Conservation (phyloP, 1,284 basidiomycete genomes). For the Caloboletus firmus region DNA sequence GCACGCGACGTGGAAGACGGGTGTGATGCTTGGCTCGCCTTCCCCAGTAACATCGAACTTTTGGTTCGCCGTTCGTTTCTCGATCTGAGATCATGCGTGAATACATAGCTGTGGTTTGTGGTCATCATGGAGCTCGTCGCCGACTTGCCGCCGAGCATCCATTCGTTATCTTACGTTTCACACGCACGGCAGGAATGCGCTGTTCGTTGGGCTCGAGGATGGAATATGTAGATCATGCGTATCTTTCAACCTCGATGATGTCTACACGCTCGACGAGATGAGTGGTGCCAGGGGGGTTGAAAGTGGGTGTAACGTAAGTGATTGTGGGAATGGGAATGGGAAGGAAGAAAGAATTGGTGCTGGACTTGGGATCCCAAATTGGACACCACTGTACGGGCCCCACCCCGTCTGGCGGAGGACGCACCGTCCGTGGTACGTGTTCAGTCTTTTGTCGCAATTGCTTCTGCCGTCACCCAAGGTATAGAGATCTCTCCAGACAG, state of each 20-base stretch:
- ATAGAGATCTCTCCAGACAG: too few species aligned
- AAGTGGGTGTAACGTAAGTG: not conserved
- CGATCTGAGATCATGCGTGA: conserved; percentile 48
- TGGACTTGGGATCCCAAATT: too few species aligned
- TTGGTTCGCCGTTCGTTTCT: too few species aligned
- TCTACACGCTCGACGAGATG: not conserved
- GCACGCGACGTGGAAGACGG: conserved; percentile 9
- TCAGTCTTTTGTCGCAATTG: too few species aligned
- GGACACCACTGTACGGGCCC: too few species aligned
- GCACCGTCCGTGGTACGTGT: too few species aligned
- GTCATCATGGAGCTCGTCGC: conserved; percentile 48
- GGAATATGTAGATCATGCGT: conserved; percentile 49
- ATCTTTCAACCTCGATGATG: conserved; percentile 39
- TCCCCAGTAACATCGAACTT: conserved; percentile 44
- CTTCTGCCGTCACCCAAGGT: too few species aligned
- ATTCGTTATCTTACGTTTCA: conserved; percentile 52
- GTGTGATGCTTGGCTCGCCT: not conserved
- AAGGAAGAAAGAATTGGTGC: too few species aligned
- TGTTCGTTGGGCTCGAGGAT: conserved; percentile 54
- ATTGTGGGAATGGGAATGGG: not conserved
- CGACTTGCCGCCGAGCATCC: conserved; percentile 46
- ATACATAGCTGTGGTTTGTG: conserved; percentile 6
- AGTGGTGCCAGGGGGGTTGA: conserved; percentile 35
- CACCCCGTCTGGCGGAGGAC: too few species aligned
- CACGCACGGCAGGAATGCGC: conserved; percentile 55